These are phyloP conservation scores for Hordeum marinum DNA, from an alignment of 176 grass and related monocot species.

Conservation along the genomic window DNA sequence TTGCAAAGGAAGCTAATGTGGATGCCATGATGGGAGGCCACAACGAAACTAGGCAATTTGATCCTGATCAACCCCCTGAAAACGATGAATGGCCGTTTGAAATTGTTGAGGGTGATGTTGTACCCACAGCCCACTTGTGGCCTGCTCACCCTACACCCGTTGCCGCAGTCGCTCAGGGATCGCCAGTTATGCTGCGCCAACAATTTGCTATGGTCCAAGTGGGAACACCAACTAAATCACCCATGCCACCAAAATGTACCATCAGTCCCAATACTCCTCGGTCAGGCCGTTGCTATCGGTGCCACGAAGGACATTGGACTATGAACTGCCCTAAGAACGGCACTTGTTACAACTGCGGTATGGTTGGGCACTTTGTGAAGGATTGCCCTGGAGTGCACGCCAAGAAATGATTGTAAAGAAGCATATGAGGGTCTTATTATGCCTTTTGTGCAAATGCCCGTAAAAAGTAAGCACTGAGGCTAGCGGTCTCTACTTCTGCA, in stretches of 20 bases:
- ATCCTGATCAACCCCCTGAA: not conserved
- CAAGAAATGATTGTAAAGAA: not conserved
- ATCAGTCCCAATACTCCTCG: not conserved
- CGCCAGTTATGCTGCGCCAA: not conserved
- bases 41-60: not conserved
- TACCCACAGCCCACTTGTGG: not conserved
- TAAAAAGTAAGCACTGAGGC: not conserved
- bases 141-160: not conserved
- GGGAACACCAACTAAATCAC: slow-evolving; percentile 5
- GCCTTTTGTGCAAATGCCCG: not conserved
- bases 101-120: not conserved
- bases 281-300: not conserved
- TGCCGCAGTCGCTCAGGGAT: not conserved
- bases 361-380: not conserved
- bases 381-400: slow-evolving; percentile 2
- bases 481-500: not conserved
- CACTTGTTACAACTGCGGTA: slow-evolving; percentile 16
- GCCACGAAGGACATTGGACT: slow-evolving; percentile 14
- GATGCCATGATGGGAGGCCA: not conserved
- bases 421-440: not conserved
- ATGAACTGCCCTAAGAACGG: not conserved
- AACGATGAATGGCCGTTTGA: slow-evolving; percentile 26
- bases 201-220: not conserved
- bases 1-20: not conserved
- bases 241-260: not conserved